A percentile compares a stretch with the other conserved stretches of the same genome.
Evolutionary conservation across 2,329 filamentous ascomycete genomes (phyloP).

Genomic region (Endothia cerciana): DNA sequence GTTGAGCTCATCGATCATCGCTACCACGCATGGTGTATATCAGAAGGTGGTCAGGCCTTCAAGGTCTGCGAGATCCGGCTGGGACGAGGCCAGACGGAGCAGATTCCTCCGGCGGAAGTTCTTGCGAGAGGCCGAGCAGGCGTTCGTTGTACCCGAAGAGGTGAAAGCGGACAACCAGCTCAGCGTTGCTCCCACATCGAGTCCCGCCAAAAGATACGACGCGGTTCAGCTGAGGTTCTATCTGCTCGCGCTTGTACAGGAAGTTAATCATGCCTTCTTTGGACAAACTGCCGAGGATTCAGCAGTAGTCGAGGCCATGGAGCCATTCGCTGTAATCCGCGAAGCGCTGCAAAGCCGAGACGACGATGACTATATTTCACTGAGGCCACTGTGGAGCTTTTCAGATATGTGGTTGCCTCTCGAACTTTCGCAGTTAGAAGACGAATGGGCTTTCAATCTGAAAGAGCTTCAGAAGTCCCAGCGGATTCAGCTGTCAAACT

Average conservation of each 20-base stretch:
- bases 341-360: slow-evolving; percentile 10
- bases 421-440: slow-evolving; percentile 16
- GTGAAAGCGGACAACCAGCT: slow-evolving; percentile 6
- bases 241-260: slow-evolving; percentile 16
- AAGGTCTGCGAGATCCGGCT: slow-evolving; percentile 32
- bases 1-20: slow-evolving; percentile 42
- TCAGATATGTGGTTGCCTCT: slow-evolving; percentile 20
- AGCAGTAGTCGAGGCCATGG: background rate
- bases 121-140: slow-evolving; percentile 19
- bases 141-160: slow-evolving; percentile 22
- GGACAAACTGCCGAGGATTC: background rate
- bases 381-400: slow-evolving; percentile 22
- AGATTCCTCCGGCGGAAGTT: slow-evolving; percentile 17
- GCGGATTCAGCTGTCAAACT: slow-evolving; percentile 15
- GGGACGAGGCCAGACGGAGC: slow-evolving; percentile 11
- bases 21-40: slow-evolving; percentile 1
- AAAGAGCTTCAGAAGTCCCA: background rate
- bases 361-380: slow-evolving; percentile 2
- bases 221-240: slow-evolving; percentile 15
- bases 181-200: background rate
- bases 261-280: slow-evolving; percentile 21
- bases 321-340: slow-evolving; percentile 9
- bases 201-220: background rate
- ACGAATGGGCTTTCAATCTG: slow-evolving; percentile 2
- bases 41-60: background rate